These are phyloP conservation scores for Ulota crispa DNA, from an alignment of 225 moss, liverwort and hornwort species.

Conservation along the genomic window DNA sequence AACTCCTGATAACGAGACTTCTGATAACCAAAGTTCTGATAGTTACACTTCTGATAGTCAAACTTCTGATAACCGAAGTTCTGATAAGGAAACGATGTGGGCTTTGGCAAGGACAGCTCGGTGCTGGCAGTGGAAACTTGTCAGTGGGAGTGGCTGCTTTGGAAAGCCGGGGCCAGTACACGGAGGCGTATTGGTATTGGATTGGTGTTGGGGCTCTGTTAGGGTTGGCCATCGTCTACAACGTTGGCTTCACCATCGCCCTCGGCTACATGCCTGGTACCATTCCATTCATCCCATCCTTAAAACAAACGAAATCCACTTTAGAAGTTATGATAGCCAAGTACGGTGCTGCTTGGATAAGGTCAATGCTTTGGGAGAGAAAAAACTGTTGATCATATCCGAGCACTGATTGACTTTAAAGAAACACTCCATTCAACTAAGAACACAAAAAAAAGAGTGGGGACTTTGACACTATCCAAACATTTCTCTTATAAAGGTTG, in stretches of 20 bases:
- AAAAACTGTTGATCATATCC: too few relatives aligned
- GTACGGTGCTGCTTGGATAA: too few relatives aligned
- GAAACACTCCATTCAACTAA: too few relatives aligned
- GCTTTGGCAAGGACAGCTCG: conserved; percentile 17
- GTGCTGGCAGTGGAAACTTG: conserved; percentile 15
- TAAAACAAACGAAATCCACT: background rate
- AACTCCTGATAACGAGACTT: too few relatives aligned
- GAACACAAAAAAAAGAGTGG: too few relatives aligned
- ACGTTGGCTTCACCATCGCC: conserved; percentile 56
- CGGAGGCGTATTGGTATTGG: conserved; percentile 60
- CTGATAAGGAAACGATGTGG: background rate
- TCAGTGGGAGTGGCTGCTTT: conserved; percentile 41
- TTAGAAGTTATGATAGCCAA: background rate
- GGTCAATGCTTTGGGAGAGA: too few relatives aligned
- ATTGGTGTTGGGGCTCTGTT: conserved; percentile 45
- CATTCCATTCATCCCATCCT: background rate
- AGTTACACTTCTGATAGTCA: background rate
- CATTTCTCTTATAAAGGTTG: too few relatives aligned
- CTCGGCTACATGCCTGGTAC: conserved; percentile 71
- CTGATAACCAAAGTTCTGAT: too few relatives aligned
- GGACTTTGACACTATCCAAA: too few relatives aligned
- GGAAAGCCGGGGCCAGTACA: conserved; percentile 35
- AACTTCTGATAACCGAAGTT: background rate
- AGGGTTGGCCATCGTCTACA: conserved; percentile 46
- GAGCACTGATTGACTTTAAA: too few relatives aligned